Conservation (phyloP, 352 stramenopile species). For the Phytophthora tubulina region DNA sequence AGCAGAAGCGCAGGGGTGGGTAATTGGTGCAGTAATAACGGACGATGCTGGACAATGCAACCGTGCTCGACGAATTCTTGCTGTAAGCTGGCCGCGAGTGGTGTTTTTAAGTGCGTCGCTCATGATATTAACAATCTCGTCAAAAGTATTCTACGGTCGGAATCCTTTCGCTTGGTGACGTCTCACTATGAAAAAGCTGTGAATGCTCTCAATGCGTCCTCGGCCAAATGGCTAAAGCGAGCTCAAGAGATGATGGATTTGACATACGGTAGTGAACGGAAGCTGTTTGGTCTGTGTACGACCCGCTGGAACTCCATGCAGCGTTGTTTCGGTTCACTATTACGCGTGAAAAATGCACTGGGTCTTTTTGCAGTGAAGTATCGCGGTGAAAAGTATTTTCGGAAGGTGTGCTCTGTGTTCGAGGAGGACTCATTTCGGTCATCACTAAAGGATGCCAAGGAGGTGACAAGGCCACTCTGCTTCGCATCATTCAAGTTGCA, state of each 20-base stretch:
- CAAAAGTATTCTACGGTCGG: neutral
- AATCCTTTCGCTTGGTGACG: neutral
- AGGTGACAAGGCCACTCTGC: neutral
- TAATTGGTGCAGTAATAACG: neutral
- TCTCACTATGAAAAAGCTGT: neutral
- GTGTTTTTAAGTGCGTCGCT: neutral
- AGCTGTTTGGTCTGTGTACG: neutral
- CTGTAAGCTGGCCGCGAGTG: too few relatives aligned
- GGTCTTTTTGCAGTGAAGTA: neutral
- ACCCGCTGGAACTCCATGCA: neutral
- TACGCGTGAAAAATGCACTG: neutral
- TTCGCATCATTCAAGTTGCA: neutral
- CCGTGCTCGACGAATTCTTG: too few relatives aligned
- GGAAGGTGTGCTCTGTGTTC: neutral
- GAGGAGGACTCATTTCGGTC: neutral
- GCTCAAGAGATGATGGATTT: neutral
- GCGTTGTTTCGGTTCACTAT: neutral
- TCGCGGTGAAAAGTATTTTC: neutral
- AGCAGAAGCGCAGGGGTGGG: neutral
- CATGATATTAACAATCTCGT: slow-evolving; percentile 1
- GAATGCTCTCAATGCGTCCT: neutral
- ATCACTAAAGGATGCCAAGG: neutral
- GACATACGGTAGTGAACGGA: neutral
- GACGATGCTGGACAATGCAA: too few relatives aligned
- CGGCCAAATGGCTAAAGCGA: neutral